Evolutionary conservation across 73 alveolate genomes (phyloP), one percentile per base, ranked within the genome.

Genomic region (Breviolum minutum): DNA sequence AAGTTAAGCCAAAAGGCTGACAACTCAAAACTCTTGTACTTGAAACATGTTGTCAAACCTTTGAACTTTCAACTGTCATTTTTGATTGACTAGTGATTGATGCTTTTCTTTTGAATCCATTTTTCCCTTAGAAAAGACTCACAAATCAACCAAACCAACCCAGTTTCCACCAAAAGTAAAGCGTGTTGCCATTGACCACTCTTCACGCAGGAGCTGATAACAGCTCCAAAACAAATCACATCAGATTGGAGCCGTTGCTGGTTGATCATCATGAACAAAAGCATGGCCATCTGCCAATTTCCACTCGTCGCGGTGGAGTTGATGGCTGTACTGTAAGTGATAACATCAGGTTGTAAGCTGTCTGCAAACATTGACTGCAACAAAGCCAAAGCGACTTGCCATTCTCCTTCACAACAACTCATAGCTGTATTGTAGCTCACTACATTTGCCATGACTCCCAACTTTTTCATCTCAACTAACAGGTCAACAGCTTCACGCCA

Each of bases 401-500:
- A 89, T 62, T 30, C 54, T 27, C 96, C 96, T 16, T 74, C 84
- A 16, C 96, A 89, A n/a, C 73, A 48, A 54, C 87, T 69, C 48
- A 89, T 60, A n/a, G 96, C 73, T 1, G 96, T 62, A 32, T 89
- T 89, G 74, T 70, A 69, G 54, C 40, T 74, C 79, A 89, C 96
- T 1, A 69, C 9, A 63, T 69, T 89, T 10, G 73, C 62, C 13
- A 29, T 11, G 17, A 89, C 32, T 16, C 0, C 7, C 84, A 62
- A 13, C 60, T 27, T 17, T 8, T 26, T 29, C 80, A 80, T 80
- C 20, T 63, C 88, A 32, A 13, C 68, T 66, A 80, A 14, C 14
- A 80, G 32, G 29, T 30, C 68, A 11, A 80, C 64, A 11, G 88
- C 88, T 80, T 80, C 88, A n/a, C 26, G 86, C 86, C 86, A 77